A percentile compares a stretch with the other conserved stretches of the same genome.
phyloP scores from a whole-genome alignment of 2,329 filamentous ascomycete species.

The Tolypocladium nubicola region DNA sequence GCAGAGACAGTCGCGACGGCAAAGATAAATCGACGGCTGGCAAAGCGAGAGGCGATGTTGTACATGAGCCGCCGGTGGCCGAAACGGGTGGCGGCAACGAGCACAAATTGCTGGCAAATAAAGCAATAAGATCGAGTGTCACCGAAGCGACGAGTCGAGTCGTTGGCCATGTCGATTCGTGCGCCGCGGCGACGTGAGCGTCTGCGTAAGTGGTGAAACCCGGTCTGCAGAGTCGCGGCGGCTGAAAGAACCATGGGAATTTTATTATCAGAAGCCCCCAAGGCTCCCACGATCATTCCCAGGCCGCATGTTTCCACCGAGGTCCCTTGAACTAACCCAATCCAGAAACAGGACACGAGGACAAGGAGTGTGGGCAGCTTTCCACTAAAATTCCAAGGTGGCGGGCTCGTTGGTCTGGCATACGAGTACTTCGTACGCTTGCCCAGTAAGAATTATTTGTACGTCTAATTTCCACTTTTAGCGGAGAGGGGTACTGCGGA shows the following conservation, averaged over 20 bases:
- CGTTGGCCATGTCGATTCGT: neutral
- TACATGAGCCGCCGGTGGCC: neutral
- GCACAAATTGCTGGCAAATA: neutral
- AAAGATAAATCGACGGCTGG: conserved; percentile 20
- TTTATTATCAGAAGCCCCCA: neutral
- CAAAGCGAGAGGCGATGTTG: conserved; percentile 9
- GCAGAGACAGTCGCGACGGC: conserved; percentile 17
- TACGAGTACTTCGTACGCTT: neutral
- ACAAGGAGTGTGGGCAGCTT: neutral
- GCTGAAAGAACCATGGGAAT: neutral
- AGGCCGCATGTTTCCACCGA: neutral
- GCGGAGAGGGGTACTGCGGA: neutral
- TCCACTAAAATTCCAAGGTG: neutral
- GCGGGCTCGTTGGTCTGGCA: neutral
- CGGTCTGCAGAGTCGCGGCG: neutral
- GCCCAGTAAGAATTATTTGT: neutral
- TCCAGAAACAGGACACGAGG: neutral
- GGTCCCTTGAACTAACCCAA: neutral
- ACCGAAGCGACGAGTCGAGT: neutral
- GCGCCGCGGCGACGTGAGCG: neutral
- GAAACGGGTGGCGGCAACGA: neutral
- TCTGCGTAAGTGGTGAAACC: neutral
- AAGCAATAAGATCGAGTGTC: neutral
- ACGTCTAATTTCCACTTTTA: neutral
- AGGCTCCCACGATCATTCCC: neutral